phyloP scores from a whole-genome alignment of 2,329 filamentous ascomycete species.

The Phaeophleospora eucalypticola region DNA sequence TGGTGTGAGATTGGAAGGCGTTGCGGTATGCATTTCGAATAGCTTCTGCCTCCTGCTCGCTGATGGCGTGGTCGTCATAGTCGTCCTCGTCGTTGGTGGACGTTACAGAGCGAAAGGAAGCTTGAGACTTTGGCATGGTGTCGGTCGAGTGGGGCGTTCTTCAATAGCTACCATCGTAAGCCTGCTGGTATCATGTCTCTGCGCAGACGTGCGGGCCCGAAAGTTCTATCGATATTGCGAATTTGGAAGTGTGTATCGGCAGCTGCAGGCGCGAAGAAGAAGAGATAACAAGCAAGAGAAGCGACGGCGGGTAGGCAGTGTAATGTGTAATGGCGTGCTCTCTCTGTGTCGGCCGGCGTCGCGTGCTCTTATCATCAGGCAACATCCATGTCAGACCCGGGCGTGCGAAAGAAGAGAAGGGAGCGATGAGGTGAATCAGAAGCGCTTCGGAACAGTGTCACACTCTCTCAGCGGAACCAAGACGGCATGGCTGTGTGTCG shows the following conservation, averaged over 20 bases:
- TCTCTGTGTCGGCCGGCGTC: background rate
- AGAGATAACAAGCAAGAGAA: background rate
- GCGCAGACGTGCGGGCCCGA: background rate
- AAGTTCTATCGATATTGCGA: background rate
- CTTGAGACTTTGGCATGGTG: slow-evolving; percentile 34
- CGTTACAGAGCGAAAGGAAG: slow-evolving; percentile 25
- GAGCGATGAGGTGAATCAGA: background rate
- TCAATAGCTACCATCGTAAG: slow-evolving; percentile 1
- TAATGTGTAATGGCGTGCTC: background rate
- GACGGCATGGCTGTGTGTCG: background rate
- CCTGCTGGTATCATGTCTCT: background rate
- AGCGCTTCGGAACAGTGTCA: background rate
- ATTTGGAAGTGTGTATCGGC: background rate
- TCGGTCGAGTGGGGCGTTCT: slow-evolving; percentile 1
- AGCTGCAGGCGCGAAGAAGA: background rate
- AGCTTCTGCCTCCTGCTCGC: slow-evolving; percentile 29
- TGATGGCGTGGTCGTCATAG: slow-evolving; percentile 29
- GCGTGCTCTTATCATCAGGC: background rate
- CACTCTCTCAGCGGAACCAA: background rate
- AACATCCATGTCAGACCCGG: background rate
- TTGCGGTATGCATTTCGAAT: slow-evolving; percentile 34
- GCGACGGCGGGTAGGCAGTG: background rate
- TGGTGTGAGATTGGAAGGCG: slow-evolving; percentile 23
- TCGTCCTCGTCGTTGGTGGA: slow-evolving; percentile 36
- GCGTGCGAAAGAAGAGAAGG: background rate